phyloP scores from a whole-genome alignment of 2,329 filamentous ascomycete species.

The Fusarium decemcellulare region DNA sequence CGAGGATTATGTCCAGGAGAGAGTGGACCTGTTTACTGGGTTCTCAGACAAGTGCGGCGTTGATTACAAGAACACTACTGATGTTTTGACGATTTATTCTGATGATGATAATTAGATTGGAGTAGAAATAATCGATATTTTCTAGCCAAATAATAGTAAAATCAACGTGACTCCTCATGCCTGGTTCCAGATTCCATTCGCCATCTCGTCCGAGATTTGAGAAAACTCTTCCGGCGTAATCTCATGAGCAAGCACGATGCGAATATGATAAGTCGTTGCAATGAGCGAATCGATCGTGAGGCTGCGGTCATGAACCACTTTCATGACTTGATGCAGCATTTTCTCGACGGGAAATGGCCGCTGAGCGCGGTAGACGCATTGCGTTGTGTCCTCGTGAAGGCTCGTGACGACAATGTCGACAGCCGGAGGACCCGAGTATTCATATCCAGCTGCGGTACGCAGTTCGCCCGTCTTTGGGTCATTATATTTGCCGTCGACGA shows the following conservation, averaged over 20 bases:
- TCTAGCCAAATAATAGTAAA: not conserved
- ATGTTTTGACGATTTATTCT: slow-evolving; percentile 40
- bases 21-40: slow-evolving; percentile 34
- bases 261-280: not conserved
- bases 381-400: not conserved
- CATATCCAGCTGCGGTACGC: not conserved
- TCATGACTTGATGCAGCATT: not conserved
- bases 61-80: slow-evolving; percentile 42
- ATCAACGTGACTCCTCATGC: not conserved
- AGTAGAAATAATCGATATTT: no score
- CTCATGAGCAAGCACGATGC: not conserved
- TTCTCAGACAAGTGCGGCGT: slow-evolving; percentile 43
- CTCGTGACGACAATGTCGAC: not conserved
- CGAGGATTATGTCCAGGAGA: slow-evolving; percentile 34
- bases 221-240: not conserved
- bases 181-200: not conserved
- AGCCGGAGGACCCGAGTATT: not conserved
- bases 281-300: not conserved
- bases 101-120: slow-evolving; percentile 6
- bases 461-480: not conserved
- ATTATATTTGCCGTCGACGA: not conserved
- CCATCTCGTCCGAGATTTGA: not conserved
- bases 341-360: not conserved
- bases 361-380: not conserved
- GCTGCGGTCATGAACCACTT: not conserved